Conservation (phyloP, 2,329 filamentous ascomycete genomes). For the Aspergillus awamori region DNA sequence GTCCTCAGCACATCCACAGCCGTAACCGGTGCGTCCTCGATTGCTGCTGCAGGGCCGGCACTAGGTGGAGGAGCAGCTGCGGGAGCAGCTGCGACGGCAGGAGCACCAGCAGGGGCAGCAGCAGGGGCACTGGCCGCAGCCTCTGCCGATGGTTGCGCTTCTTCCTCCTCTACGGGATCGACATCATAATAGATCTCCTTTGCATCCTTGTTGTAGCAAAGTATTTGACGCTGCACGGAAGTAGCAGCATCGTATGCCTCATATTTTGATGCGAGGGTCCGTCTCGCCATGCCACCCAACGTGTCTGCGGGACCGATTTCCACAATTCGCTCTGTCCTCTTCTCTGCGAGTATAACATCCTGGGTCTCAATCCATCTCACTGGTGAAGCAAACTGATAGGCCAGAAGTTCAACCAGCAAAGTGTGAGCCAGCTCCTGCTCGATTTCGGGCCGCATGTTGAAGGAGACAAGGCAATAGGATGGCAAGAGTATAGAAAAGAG, state of each 20-base stretch:
- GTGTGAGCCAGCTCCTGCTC: slow-evolving; percentile 99
- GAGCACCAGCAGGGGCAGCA: slow-evolving; percentile 47
- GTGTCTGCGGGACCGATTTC: slow-evolving; percentile 97
- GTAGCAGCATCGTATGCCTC: slow-evolving; percentile 98
- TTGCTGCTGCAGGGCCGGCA: slow-evolving; percentile 81
- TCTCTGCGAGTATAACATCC: slow-evolving; percentile 97
- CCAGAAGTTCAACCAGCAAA: slow-evolving; percentile 95
- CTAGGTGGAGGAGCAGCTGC: slow-evolving; percentile 63
- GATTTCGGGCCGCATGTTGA: slow-evolving; percentile 91
- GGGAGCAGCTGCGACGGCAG: slow-evolving; percentile 58
- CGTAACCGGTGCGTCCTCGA: slow-evolving; percentile 83
- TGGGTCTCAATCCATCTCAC: slow-evolving; percentile 99
- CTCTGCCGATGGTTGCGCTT: slow-evolving; percentile 55
- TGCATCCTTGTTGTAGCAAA: slow-evolving; percentile 99
- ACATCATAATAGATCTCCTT: slow-evolving; percentile 99
- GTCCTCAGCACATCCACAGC: slow-evolving; percentile 88
- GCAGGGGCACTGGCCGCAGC: slow-evolving; percentile 43
- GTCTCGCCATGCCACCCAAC: slow-evolving; percentile 94
- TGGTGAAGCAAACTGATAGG: slow-evolving; percentile 98
- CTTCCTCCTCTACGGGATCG: slow-evolving; percentile 90
- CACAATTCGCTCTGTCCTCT: slow-evolving; percentile 94
- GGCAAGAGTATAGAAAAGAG: slow-evolving; percentile 4
- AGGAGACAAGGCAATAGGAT: slow-evolving; percentile 25
- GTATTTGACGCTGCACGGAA: slow-evolving; percentile 92
- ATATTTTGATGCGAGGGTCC: slow-evolving; percentile 94